phyloP scores from a whole-genome alignment of 768 basidiomycete species.

The Phanerodontia chrysosporium region DNA sequence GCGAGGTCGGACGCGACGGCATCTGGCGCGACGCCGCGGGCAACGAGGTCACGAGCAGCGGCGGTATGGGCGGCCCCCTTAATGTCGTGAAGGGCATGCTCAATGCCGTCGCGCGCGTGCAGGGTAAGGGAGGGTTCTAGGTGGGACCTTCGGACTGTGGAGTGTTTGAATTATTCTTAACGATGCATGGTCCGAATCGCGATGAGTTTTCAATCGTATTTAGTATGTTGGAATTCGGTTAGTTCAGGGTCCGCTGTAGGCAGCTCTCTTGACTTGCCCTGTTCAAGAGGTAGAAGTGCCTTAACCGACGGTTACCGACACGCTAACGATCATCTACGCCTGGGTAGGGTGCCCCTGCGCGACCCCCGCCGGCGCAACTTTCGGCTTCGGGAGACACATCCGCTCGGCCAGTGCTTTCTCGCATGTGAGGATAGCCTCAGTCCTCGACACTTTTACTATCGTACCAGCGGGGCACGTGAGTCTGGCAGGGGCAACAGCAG shows the following conservation, averaged over 20 bases:
- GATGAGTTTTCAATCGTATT: neutral
- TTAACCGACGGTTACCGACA: no score
- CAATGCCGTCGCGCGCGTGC: conserved; percentile 24
- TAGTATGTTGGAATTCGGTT: neutral
- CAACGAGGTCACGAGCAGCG: conserved; percentile 18
- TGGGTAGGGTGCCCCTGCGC: no score
- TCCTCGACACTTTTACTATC: no score
- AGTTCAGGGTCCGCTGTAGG: neutral
- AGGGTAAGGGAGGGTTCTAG: conserved; percentile 26
- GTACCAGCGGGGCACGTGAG: no score
- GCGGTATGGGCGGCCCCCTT: conserved; percentile 11
- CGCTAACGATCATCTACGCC: no score
- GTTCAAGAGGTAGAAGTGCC: no score
- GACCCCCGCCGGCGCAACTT: no score
- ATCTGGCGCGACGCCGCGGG: conserved; percentile 42
- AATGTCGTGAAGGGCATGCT: conserved; percentile 25
- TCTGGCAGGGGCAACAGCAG: no score
- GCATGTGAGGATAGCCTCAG: no score
- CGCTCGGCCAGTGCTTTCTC: no score
- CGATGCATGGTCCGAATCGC: neutral
- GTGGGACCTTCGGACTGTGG: neutral
- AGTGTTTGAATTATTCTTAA: neutral
- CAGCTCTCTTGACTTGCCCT: no score
- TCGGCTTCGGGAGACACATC: no score
- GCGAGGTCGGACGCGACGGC: conserved; percentile 39